Percentiles rank a stretch among this genome's conserved stretches.
Evolutionary conservation across 1,284 basidiomycete species (phyloP).

Genomic region (Trametes versicolor): DNA sequence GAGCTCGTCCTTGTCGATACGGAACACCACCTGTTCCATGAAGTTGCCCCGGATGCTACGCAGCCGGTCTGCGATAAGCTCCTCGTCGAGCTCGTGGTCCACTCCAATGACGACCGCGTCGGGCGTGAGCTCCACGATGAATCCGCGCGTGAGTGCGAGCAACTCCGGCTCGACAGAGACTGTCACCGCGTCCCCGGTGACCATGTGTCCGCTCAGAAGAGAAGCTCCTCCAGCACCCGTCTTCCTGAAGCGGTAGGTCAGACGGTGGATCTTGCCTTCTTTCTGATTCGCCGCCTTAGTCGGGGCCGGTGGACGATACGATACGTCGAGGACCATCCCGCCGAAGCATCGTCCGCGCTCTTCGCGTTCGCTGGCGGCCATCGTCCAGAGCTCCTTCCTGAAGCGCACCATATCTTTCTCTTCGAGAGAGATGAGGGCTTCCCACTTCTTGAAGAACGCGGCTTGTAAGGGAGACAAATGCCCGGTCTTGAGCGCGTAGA

Average conservation of each 20-base stretch:
- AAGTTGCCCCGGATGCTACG: constrained; percentile 31
- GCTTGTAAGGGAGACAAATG: constrained; percentile 79
- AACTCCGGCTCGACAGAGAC: constrained; percentile 88
- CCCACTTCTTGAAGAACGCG: constrained; percentile 93
- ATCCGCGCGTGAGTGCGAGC: constrained; percentile 87
- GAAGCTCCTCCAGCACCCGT: constrained; percentile 43
- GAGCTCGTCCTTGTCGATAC: constrained; percentile 95
- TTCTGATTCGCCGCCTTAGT: constrained; percentile 33
- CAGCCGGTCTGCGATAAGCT: constrained; percentile 58
- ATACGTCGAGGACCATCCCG: constrained; percentile 74
- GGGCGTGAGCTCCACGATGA: constrained; percentile 78
- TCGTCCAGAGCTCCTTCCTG: constrained; percentile 94
- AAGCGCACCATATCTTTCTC: constrained; percentile 88
- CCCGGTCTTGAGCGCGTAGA: constrained; percentile 83
- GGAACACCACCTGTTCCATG: constrained; percentile 63
- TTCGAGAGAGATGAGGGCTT: constrained; percentile 86
- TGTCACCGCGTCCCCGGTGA: constrained; percentile 83
- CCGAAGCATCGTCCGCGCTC: constrained; percentile 83
- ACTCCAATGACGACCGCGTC: constrained; percentile 78
- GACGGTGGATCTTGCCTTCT: constrained; percentile 57
- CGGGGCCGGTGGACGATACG: constrained; percentile 39
- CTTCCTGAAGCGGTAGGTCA: constrained; percentile 74
- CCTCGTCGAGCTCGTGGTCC: constrained; percentile 79
- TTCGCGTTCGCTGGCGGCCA: constrained; percentile 85
- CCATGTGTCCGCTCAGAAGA: constrained; percentile 84